Conservation (phyloP, 2,329 filamentous ascomycete genomes). For the Graphilbum ipis-grandicollis region DNA sequence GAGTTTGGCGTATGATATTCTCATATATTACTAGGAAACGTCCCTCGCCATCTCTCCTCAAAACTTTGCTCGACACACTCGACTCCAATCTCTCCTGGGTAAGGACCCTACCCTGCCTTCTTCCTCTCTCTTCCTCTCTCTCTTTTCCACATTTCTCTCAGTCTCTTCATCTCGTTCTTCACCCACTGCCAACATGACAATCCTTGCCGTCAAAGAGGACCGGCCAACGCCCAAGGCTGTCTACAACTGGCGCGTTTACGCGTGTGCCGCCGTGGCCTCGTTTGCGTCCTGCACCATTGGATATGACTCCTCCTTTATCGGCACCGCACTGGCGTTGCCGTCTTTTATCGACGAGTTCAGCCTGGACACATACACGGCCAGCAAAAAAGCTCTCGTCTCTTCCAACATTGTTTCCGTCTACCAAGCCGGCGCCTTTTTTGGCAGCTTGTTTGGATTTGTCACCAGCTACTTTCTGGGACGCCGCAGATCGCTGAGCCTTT, state of each 20-base stretch:
- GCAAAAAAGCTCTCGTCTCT: conserved; percentile 40
- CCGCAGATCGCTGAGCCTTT: conserved; percentile 43
- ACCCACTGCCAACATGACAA: conserved; percentile 12
- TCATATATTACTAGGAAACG: too few relatives aligned
- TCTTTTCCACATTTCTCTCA: too few relatives aligned
- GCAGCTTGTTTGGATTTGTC: conserved; percentile 50
- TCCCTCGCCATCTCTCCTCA: too few relatives aligned
- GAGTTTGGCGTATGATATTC: too few relatives aligned
- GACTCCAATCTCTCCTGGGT: too few relatives aligned
- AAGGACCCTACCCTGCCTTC: too few relatives aligned
- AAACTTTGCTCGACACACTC: too few relatives aligned
- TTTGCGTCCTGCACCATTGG: conserved; percentile 40
- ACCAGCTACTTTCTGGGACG: conserved; percentile 52
- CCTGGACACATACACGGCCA: conserved; percentile 30
- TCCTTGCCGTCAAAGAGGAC: conserved; percentile 36
- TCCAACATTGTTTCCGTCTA: conserved; percentile 68
- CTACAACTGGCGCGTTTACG: conserved; percentile 44
- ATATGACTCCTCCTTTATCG: conserved; percentile 62
- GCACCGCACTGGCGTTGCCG: conserved; percentile 52
- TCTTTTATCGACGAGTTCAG: conserved; percentile 55
- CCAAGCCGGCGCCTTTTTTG: conserved; percentile 73
- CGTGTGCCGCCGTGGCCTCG: conserved; percentile 33
- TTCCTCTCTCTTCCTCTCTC: too few relatives aligned
- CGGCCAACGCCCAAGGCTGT: conserved; percentile 37
- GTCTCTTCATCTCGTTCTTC: neutral